A percentile compares a stretch with the other conserved stretches of the same genome.
phyloP scores from a whole-genome alignment of 2,329 filamentous ascomycete species.

The Periconia sp. region DNA sequence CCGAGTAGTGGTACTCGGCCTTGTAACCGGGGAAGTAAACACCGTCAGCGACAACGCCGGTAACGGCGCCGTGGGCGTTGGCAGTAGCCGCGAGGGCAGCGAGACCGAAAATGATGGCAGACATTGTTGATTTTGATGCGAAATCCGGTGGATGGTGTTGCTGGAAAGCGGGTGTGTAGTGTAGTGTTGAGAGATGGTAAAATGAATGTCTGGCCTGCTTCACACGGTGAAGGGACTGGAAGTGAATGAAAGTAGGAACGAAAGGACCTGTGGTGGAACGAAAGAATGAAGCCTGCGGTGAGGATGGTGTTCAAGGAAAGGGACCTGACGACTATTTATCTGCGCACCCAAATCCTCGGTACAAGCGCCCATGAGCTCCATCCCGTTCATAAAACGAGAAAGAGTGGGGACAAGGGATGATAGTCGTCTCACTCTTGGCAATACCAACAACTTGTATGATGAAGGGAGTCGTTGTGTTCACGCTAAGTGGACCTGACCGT shows the following conservation, averaged over 20 bases:
- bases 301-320: slow-evolving; percentile 8
- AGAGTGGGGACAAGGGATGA: background rate
- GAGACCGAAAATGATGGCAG: slow-evolving; percentile 28
- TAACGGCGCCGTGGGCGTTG: slow-evolving; percentile 51
- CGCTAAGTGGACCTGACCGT: background rate
- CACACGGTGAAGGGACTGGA: slow-evolving; percentile 34
- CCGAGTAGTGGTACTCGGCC: slow-evolving; percentile 45
- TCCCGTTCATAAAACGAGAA: slow-evolving; percentile 1
- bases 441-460: background rate
- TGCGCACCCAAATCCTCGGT: slow-evolving; percentile 1
- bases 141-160: slow-evolving; percentile 16
- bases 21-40: slow-evolving; percentile 49
- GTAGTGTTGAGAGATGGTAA: slow-evolving; percentile 2
- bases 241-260: slow-evolving; percentile 26
- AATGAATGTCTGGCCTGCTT: slow-evolving; percentile 38
- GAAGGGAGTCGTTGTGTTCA: background rate
- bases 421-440: slow-evolving; percentile 1
- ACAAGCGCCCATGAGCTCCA: slow-evolving; percentile 4
- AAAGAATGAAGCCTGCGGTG: slow-evolving; percentile 28
- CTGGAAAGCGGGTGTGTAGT: slow-evolving; percentile 17
- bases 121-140: slow-evolving; percentile 26
- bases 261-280: slow-evolving; percentile 29
- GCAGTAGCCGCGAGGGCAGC: slow-evolving; percentile 44
- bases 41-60: slow-evolving; percentile 51
- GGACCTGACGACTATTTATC: slow-evolving; percentile 24